A percentile compares a stretch with the other conserved stretches of the same genome.
Evolutionary conservation across 1,284 basidiomycete genomes (phyloP).

Genomic region (Athelia psychrophila): DNA sequence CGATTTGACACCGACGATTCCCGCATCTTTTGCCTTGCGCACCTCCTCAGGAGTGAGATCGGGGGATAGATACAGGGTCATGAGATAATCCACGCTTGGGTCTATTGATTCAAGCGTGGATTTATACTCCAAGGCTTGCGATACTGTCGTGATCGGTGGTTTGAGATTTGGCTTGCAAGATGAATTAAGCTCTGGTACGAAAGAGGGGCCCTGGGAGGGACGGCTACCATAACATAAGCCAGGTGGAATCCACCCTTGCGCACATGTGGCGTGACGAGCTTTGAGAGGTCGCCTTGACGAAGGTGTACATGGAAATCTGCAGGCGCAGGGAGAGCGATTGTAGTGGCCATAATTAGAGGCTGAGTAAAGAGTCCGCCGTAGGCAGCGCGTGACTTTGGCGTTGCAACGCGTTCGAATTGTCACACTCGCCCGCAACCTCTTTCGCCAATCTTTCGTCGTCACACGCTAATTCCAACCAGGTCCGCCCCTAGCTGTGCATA

Average conservation of each 20-base stretch:
- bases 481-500: too few relatives aligned
- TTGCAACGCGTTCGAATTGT: not conserved
- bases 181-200: too few relatives aligned
- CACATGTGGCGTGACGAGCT: slow-evolving; percentile 91
- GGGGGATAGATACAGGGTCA: slow-evolving; percentile 94
- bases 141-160: slow-evolving; percentile 88
- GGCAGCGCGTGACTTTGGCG: not conserved
- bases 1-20: slow-evolving; percentile 91
- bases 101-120: slow-evolving; percentile 74
- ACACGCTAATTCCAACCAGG: not conserved
- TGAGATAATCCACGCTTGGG: slow-evolving; percentile 82
- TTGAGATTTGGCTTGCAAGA: slow-evolving; percentile 93
- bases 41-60: slow-evolving; percentile 92
- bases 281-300: slow-evolving; percentile 81
- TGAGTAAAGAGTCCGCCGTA: not conserved
- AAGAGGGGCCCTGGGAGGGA: slow-evolving; percentile 5
- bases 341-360: too few relatives aligned
- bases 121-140: slow-evolving; percentile 83
- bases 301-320: slow-evolving; percentile 98
- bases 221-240: slow-evolving; percentile 92
- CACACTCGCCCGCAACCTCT: too few relatives aligned
- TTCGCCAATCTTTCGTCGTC: too few relatives aligned
- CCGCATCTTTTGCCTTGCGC: slow-evolving; percentile 79
- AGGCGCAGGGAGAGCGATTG: slow-evolving; percentile 55
- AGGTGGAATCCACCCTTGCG: slow-evolving; percentile 85